Evolutionary conservation across 2,329 filamentous ascomycete species (phyloP).

Genomic region (Orbilia javanica): DNA sequence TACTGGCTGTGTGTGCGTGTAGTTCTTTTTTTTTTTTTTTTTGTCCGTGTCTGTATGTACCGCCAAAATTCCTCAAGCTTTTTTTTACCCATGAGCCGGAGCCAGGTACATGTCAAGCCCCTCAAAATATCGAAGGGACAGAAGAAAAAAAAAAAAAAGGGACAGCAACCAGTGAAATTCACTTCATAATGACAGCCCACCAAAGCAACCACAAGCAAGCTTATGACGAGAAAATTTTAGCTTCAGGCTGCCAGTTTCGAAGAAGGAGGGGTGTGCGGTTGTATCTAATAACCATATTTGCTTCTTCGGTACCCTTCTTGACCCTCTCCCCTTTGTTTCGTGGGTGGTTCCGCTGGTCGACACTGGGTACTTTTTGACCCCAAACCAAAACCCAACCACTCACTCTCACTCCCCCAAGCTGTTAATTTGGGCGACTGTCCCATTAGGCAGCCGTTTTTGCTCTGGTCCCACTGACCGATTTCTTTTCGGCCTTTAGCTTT

Average conservation of each 20-base stretch:
- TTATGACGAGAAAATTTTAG: conserved; percentile 59
- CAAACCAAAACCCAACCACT: conserved; percentile 40
- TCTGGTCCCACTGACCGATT: conserved; percentile 6
- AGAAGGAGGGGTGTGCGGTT: conserved; percentile 26
- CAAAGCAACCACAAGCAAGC: conserved; percentile 35
- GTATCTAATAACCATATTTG: conserved; percentile 30
- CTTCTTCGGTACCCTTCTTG: conserved; percentile 41
- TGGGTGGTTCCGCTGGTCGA: conserved; percentile 43
- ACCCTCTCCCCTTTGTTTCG: conserved; percentile 47
- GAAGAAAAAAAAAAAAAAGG: neutral
- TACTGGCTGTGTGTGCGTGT: conserved; percentile 30
- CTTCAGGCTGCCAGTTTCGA: conserved; percentile 59
- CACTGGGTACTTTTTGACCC: too few species aligned
- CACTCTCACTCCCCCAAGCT: neutral
- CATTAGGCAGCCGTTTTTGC: conserved; percentile 50
- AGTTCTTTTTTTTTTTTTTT: neutral
- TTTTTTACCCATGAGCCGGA: conserved; percentile 45
- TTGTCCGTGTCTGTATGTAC: too few species aligned
- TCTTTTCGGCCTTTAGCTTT: conserved; percentile 25
- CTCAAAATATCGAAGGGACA: neutral
- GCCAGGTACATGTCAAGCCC: conserved; percentile 6
- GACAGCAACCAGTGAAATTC: conserved; percentile 9
- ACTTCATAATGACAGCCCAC: conserved; percentile 52
- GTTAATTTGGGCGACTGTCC: conserved; percentile 41
- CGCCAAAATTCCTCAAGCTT: conserved; percentile 44